Evolutionary conservation across 768 basidiomycete species (phyloP).

Genomic region (Boletus reticuloceps): DNA sequence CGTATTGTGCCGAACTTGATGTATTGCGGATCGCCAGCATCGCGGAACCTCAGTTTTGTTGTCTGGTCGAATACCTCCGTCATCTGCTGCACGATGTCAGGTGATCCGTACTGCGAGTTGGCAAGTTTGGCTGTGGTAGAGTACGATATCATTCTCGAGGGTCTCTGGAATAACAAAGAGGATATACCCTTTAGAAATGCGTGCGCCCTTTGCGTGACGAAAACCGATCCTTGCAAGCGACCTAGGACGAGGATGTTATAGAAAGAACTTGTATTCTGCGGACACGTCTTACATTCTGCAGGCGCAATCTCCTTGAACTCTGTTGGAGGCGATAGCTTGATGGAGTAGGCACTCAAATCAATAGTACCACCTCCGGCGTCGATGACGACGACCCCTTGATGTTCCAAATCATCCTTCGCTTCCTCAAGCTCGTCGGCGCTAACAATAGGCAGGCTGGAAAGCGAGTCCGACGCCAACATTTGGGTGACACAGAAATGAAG

Average conservation of each 20-base stretch:
- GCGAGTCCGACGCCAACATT: conserved; percentile 29
- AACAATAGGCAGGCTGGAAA: not conserved
- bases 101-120: conserved; percentile 21
- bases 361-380: conserved; percentile 17
- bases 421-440: not conserved
- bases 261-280: not conserved
- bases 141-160: not conserved
- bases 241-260: conserved; percentile 20
- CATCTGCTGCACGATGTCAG: conserved; percentile 31
- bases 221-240: conserved; percentile 37
- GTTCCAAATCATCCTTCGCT: not conserved
- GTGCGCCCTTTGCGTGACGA: conserved; percentile 30
- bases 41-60: conserved; percentile 40
- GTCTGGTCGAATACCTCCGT: conserved; percentile 30
- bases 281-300: conserved; percentile 24
- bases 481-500: conserved; percentile 39
- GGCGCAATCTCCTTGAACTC: conserved; percentile 35
- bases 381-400: conserved; percentile 39
- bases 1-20: conserved; percentile 37
- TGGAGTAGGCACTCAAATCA: conserved; percentile 38
- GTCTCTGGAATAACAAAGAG: too few species aligned
- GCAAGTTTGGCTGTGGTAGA: conserved; percentile 20
- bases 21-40: conserved; percentile 32
- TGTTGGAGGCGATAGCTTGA: conserved; percentile 16
- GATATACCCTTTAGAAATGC: conserved; percentile 1